phyloP scores from a whole-genome alignment of 164 flowering plant species.

The Liriodendron chinense region DNA sequence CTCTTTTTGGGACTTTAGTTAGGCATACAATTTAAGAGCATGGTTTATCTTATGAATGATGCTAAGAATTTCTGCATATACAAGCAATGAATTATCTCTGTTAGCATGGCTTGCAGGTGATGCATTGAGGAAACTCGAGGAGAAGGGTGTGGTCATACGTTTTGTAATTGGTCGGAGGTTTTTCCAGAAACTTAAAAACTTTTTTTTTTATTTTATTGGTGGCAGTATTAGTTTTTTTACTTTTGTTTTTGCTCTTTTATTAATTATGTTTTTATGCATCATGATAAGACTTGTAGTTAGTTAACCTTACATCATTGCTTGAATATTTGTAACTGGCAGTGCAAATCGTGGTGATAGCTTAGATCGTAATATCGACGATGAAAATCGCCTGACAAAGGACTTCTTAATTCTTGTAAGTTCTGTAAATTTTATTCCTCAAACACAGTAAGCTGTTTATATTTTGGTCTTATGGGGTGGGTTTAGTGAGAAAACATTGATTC shows the following conservation, averaged over 20 bases:
- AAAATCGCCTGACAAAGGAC: slow-evolving; percentile 66
- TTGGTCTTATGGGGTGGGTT: neutral
- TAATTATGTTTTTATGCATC: neutral
- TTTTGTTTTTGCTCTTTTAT: neutral
- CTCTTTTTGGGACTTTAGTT: neutral
- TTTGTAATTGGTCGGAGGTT: slow-evolving; percentile 99
- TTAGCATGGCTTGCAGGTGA: slow-evolving; percentile 50
- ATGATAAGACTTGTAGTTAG: neutral
- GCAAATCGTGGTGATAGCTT: slow-evolving; percentile 98
- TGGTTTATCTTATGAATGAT: neutral
- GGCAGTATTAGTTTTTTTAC: neutral
- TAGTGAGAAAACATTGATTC: neutral
- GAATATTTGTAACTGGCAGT: slow-evolving; percentile 42
- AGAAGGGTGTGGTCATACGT: slow-evolving; percentile 84
- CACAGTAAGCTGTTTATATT: neutral
- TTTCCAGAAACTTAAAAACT: slow-evolving; percentile 18
- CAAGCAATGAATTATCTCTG: neutral
- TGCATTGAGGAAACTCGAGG: slow-evolving; percentile 79
- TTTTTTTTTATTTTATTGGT: slow-evolving; percentile 4
- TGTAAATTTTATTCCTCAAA: neutral
- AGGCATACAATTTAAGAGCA: neutral
- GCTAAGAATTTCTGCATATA: neutral
- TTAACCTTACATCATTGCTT: slow-evolving; percentile 11
- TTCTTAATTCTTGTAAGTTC: slow-evolving; percentile 89
- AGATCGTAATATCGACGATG: slow-evolving; percentile 88